These are phyloP conservation scores for Alternaria gaisen DNA, from an alignment of 2,329 filamentous ascomycete genomes.

Conservation along the genomic window DNA sequence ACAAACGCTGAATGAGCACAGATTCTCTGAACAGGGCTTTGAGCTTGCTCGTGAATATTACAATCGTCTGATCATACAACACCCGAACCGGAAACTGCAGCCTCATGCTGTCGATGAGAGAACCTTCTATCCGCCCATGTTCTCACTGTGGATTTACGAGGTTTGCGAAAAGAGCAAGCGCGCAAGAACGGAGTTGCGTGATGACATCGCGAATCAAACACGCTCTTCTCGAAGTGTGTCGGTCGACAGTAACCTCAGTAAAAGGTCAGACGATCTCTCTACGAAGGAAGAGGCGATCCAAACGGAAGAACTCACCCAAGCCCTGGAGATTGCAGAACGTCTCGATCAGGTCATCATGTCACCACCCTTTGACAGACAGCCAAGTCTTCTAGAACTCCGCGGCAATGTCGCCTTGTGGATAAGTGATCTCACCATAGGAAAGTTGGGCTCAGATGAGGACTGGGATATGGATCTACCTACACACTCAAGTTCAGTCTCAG, in stretches of 20 bases:
- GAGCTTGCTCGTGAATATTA: slow-evolving; percentile 73
- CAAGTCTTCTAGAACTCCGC: slow-evolving; percentile 72
- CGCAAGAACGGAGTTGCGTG: slow-evolving; percentile 37
- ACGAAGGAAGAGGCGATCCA: slow-evolving; percentile 51
- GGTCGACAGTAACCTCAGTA: slow-evolving; percentile 15
- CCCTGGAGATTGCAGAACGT: slow-evolving; percentile 69
- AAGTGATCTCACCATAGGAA: slow-evolving; percentile 68
- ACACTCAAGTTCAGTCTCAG: slow-evolving; percentile 8
- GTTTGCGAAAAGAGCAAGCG: slow-evolving; percentile 67
- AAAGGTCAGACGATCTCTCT: slow-evolving; percentile 13
- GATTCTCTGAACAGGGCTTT: slow-evolving; percentile 58
- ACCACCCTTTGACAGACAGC: slow-evolving; percentile 74
- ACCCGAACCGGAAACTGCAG: slow-evolving; percentile 70
- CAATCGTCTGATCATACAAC: slow-evolving; percentile 77
- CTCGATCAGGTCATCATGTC: slow-evolving; percentile 77
- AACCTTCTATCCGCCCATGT: slow-evolving; percentile 83
- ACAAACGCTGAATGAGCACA: slow-evolving; percentile 1
- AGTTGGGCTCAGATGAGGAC: slow-evolving; percentile 22
- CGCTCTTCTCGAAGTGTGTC: slow-evolving; percentile 25
- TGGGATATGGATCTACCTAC: slow-evolving; percentile 21
- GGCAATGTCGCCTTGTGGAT: slow-evolving; percentile 80
- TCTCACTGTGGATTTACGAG: slow-evolving; percentile 82
- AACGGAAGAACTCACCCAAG: slow-evolving; percentile 63
- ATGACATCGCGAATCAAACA: slow-evolving; percentile 8
- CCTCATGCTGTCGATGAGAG: slow-evolving; percentile 70